A percentile compares a stretch with the other conserved stretches of the same genome.
Conservation (phyloP, 164 flowering plant species). For the Saururus chinensis region DNA sequence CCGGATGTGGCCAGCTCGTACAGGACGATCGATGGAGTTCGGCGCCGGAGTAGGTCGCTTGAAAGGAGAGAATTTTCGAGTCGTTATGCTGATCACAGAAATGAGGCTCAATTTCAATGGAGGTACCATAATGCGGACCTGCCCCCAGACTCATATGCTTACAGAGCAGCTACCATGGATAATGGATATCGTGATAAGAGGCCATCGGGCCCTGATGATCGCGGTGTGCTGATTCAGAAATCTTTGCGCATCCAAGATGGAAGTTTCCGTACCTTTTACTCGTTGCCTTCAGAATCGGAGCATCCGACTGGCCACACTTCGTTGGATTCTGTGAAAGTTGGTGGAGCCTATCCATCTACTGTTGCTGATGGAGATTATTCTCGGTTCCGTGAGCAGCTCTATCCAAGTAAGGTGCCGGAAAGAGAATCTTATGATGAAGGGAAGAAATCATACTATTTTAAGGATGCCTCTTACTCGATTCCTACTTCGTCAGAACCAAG, state of each 20-base stretch:
- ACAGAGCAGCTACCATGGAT: conserved; percentile 6
- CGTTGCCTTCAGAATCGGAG: conserved; percentile 7
- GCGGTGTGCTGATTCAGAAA: conserved; percentile 10
- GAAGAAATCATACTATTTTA: conserved; percentile 8
- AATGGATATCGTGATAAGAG: conserved; percentile 9
- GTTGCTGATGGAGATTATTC: conserved; percentile 6
- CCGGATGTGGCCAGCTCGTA: background rate
- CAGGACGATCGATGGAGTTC: background rate
- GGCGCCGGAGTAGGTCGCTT: conserved; percentile 11
- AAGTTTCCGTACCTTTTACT: conserved; percentile 3
- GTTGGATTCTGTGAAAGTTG: conserved; percentile 6
- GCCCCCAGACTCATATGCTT: background rate
- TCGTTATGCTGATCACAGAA: conserved; percentile 9
- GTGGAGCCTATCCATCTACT: conserved; percentile 7
- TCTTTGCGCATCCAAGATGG: conserved; percentile 14
- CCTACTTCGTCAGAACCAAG: conserved; percentile 13
- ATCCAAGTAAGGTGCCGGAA: conserved; percentile 3
- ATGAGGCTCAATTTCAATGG: conserved; percentile 7
- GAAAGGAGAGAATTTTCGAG: conserved; percentile 14
- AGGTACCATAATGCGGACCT: conserved; percentile 6
- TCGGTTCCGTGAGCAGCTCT: conserved; percentile 3
- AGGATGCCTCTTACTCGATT: conserved; percentile 12
- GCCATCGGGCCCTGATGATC: conserved; percentile 14
- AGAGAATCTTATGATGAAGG: conserved; percentile 16
- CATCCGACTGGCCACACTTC: background rate